Conservation (phyloP, 495 filamentous ascomycete species). For the Diplogelasinospora grovesii region DNA sequence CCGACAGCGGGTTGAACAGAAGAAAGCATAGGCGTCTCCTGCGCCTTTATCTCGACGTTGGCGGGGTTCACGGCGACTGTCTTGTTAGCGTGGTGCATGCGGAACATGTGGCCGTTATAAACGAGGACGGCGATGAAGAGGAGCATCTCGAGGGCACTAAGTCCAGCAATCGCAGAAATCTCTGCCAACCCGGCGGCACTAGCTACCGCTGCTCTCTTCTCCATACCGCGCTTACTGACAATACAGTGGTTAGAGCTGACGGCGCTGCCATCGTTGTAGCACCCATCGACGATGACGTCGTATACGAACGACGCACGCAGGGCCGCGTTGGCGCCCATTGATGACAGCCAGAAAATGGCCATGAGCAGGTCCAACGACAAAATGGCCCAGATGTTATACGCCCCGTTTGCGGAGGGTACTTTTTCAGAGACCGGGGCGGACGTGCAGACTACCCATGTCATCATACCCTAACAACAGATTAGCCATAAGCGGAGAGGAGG, state of each 20-base stretch:
- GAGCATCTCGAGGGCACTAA: slow-evolving; percentile 36
- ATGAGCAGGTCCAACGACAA: slow-evolving; percentile 39
- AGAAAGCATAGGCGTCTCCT: slow-evolving; percentile 20
- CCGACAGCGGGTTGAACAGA: slow-evolving; percentile 13
- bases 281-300: slow-evolving; percentile 23
- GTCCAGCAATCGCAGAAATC: slow-evolving; percentile 35
- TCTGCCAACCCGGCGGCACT: slow-evolving; percentile 19
- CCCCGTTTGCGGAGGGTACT: slow-evolving; percentile 22
- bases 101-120: slow-evolving; percentile 37
- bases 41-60: slow-evolving; percentile 31
- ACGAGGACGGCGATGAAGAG: slow-evolving; percentile 40
- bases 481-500: too few species aligned
- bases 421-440: slow-evolving; percentile 39
- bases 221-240: slow-evolving; percentile 15
- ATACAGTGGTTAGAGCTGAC: slow-evolving; percentile 31
- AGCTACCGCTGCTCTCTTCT: slow-evolving; percentile 24
- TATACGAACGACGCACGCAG: slow-evolving; percentile 30
- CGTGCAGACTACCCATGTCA: slow-evolving; percentile 37
- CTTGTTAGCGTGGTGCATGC: slow-evolving; percentile 22
- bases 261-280: slow-evolving; percentile 33
- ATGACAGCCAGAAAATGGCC: slow-evolving; percentile 41
- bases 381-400: slow-evolving; percentile 42
- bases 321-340: slow-evolving; percentile 38
- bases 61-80: slow-evolving; percentile 21
- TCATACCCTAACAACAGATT: slow-evolving; percentile 26